Conservation (phyloP, 2,329 filamentous ascomycete genomes). For the Cyclaneusma minus region DNA sequence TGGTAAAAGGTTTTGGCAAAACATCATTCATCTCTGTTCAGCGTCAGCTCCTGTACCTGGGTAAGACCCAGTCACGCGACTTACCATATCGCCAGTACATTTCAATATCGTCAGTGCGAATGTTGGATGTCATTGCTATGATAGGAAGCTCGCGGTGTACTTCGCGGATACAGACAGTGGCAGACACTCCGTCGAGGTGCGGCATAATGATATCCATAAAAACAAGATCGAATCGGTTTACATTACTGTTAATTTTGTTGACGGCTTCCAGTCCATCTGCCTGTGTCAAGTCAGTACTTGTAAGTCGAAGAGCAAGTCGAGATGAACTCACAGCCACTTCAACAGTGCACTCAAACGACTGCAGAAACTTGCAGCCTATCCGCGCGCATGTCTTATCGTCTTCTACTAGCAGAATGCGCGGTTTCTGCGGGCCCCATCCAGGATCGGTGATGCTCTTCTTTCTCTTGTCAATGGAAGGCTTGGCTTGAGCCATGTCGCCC, state of each 20-base stretch:
- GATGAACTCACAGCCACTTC: conserved; percentile 49
- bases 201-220: conserved; percentile 98
- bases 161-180: conserved; percentile 83
- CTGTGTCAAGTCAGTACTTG: conserved; percentile 26
- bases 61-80: conserved; percentile 19
- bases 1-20: conserved; percentile 90
- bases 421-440: conserved; percentile 45
- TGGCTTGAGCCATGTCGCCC: conserved; percentile 21
- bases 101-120: conserved; percentile 87
- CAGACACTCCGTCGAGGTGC: conserved; percentile 83
- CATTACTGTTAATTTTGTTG: conserved; percentile 52
- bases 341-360: conserved; percentile 50
- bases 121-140: conserved; percentile 98
- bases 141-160: conserved; percentile 73
- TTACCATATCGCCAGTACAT: conserved; percentile 94
- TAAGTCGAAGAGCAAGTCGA: no score
- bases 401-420: conserved; percentile 81
- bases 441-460: conserved; percentile 25
- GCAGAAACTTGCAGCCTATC: conserved; percentile 52
- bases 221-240: conserved; percentile 46
- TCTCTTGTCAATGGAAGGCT: conserved; percentile 26
- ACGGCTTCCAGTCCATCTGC: conserved; percentile 84
- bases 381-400: conserved; percentile 54
- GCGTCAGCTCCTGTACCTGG: conserved; percentile 12
- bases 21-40: conserved; percentile 86